Evolutionary conservation across 176 grass and related monocot genomes (phyloP).

Genomic region (Cenchrus fungigraminus): DNA sequence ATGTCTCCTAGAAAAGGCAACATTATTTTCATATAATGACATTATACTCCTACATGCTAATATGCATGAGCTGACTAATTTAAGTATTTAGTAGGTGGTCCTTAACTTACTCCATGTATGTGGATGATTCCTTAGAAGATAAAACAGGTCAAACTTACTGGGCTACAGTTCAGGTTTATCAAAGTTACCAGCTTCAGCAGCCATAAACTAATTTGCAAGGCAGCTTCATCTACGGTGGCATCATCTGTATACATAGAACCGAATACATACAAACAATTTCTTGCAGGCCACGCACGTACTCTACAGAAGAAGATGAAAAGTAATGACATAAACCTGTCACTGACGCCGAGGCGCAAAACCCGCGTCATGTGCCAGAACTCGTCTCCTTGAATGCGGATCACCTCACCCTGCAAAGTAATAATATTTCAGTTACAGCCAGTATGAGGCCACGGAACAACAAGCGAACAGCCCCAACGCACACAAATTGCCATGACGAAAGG

Average conservation of each 20-base stretch:
- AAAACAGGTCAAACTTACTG: neutral
- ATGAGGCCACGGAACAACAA: neutral
- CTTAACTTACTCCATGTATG: neutral
- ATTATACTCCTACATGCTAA: neutral
- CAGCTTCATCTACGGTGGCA: too few relatives aligned
- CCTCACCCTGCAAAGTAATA: conserved; percentile 59
- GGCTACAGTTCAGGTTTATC: neutral
- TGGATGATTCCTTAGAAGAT: neutral
- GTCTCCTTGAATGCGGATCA: conserved; percentile 84
- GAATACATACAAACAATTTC: neutral
- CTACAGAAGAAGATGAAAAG: conserved; percentile 6
- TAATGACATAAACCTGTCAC: conserved; percentile 58
- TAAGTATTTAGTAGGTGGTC: neutral
- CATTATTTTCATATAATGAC: neutral
- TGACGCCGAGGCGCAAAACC: conserved; percentile 72
- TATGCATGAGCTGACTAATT: neutral
- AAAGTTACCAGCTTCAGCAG: neutral
- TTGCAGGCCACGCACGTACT: neutral
- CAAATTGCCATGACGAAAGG: neutral
- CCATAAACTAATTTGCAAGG: neutral
- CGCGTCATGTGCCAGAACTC: conserved; percentile 97
- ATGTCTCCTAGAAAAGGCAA: neutral
- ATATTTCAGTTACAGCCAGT: neutral
- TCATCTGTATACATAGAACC: neutral
- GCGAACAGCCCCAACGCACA: neutral